Evolutionary conservation across 2,329 filamentous ascomycete genomes (phyloP).

Genomic region (Ophiostoma sp.): DNA sequence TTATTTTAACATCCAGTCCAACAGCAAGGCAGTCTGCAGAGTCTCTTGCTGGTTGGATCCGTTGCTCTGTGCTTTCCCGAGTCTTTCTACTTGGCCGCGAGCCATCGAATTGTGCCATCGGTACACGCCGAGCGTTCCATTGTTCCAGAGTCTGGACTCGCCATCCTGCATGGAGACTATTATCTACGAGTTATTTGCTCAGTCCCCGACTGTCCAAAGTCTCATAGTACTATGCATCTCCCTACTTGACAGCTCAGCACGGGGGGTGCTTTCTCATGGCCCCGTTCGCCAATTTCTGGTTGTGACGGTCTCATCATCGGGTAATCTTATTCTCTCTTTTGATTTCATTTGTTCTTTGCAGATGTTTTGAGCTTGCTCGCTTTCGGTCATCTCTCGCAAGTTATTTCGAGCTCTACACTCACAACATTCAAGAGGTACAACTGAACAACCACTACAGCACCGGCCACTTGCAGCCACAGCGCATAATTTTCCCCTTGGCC

Average conservation of each 20-base stretch:
- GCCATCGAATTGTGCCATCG: not conserved
- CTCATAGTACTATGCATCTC: not conserved
- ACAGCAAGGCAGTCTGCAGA: not conserved
- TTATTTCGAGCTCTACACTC: too few species aligned
- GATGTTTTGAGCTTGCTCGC: not conserved
- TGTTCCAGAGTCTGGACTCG: not conserved
- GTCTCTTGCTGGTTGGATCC: not conserved
- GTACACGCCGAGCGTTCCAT: not conserved
- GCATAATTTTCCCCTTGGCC: not conserved
- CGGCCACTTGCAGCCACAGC: not conserved
- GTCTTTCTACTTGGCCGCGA: not conserved
- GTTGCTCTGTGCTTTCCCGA: not conserved
- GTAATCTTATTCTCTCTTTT: not conserved
- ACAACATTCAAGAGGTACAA: too few species aligned
- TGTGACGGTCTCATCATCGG: not conserved
- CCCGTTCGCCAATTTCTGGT: not conserved
- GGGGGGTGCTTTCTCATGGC: not conserved
- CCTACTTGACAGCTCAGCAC: not conserved
- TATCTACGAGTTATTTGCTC: not conserved
- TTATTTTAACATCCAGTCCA: not conserved
- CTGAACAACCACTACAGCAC: not conserved
- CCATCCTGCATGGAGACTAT: not conserved
- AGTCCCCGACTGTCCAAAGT: not conserved
- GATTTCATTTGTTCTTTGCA: not conserved
- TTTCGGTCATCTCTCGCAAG: not conserved